Percentiles rank a stretch among this genome's conserved stretches.
These are phyloP conservation scores for Calocera cornea DNA, from an alignment of 768 basidiomycete species.

Conservation along the genomic window DNA sequence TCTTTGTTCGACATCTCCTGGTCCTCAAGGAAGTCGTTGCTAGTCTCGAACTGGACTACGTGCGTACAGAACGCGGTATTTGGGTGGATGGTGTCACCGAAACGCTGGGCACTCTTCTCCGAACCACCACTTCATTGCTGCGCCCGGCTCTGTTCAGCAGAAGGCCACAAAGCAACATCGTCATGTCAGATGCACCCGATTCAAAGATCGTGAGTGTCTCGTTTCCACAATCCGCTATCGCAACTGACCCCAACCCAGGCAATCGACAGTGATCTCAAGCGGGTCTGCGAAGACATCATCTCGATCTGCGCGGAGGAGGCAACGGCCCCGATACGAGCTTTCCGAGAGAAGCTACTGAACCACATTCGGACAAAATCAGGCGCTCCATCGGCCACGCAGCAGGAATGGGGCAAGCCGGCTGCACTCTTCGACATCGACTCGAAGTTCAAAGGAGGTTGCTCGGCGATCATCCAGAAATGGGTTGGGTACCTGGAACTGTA, in stretches of 20 bases:
- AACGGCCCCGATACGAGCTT: conserved; percentile 46
- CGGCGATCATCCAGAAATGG: conserved; percentile 41
- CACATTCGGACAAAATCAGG: conserved; percentile 22
- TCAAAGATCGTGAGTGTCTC: conserved; percentile 48
- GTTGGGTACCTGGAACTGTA: conserved; percentile 56
- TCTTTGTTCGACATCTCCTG: conserved; percentile 79
- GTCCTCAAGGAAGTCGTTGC: conserved; percentile 82
- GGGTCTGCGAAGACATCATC: conserved; percentile 76
- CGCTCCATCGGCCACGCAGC: conserved; percentile 17
- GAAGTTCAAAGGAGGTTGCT: conserved; percentile 41
- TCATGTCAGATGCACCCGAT: conserved; percentile 29
- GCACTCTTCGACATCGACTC: conserved; percentile 38
- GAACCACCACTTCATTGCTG: conserved; percentile 39
- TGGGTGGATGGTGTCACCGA: conserved; percentile 50
- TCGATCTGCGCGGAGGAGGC: conserved; percentile 42
- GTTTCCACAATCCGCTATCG: neutral
- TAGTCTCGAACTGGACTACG: conserved; percentile 50
- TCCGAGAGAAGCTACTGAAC: conserved; percentile 41
- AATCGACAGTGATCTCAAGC: conserved; percentile 74
- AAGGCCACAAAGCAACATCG: conserved; percentile 3
- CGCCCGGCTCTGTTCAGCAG: conserved; percentile 49
- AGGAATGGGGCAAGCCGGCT: conserved; percentile 40
- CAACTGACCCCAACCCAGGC: conserved; percentile 34
- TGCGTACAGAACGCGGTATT: conserved; percentile 31
- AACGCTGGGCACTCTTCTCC: conserved; percentile 46